Evolutionary conservation across 441 rosid species (phyloP).

Genomic region (Jatropha podagrica): DNA sequence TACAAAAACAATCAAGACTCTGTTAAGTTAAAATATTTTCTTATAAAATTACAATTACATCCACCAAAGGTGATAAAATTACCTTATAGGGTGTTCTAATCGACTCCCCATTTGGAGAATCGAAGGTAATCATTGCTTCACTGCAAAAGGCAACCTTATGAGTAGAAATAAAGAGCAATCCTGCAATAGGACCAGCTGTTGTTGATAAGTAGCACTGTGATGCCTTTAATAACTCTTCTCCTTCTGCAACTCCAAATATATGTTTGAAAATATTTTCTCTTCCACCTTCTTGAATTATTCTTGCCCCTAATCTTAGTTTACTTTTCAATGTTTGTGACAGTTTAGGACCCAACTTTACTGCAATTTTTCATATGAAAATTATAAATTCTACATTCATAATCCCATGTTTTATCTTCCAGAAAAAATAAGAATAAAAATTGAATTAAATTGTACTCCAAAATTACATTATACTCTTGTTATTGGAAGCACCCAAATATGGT

Average conservation of each 20-base stretch:
- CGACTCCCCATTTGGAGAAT: constrained; percentile 28
- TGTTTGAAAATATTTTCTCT: constrained; percentile 42
- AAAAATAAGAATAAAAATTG: no score
- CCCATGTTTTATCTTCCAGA: no score
- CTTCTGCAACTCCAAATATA: constrained; percentile 32
- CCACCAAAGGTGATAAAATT: not conserved
- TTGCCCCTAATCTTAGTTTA: constrained; percentile 44
- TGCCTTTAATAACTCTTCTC: constrained; percentile 43
- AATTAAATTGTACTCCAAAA: no score
- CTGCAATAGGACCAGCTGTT: constrained; percentile 44
- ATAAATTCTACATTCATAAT: not conserved
- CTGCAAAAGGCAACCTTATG: constrained; percentile 39
- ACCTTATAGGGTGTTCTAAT: constrained; percentile 41
- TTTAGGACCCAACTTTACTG: constrained; percentile 41
- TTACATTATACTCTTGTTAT: no score
- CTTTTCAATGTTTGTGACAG: constrained; percentile 43
- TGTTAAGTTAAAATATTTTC: no score
- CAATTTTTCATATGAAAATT: not conserved
- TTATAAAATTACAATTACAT: no score
- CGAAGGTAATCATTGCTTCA: constrained; percentile 27
- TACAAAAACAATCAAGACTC: not conserved
- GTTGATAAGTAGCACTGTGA: constrained; percentile 52
- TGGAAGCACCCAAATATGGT: no score
- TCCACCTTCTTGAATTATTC: constrained; percentile 41
- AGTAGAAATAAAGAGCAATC: constrained; percentile 41